These are phyloP conservation scores for Udeniomyces megalosporus DNA, from an alignment of 768 basidiomycete species.

Conservation along the genomic window DNA sequence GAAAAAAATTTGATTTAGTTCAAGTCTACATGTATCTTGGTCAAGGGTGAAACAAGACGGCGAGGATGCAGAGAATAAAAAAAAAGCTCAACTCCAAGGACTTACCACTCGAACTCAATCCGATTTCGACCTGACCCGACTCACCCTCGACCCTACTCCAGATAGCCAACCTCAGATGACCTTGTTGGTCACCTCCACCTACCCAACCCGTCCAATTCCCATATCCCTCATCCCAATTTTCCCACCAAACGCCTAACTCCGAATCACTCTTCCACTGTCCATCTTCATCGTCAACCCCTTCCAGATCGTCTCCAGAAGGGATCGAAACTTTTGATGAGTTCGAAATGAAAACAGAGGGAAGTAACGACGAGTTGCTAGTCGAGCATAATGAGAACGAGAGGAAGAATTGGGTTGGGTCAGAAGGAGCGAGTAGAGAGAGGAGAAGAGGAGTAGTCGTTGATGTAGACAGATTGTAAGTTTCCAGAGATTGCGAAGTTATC, in stretches of 20 bases:
- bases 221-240: conserved; percentile 7
- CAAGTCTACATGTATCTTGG: background rate
- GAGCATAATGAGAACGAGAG: conserved; percentile 2
- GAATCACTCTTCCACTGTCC: background rate
- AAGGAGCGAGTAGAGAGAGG: background rate
- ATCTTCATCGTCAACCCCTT: background rate
- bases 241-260: background rate
- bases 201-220: conserved; percentile 3
- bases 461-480: background rate
- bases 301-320: background rate
- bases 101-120: conserved; percentile 21
- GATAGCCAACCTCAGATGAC: background rate
- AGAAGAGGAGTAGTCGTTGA: background rate
- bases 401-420: background rate
- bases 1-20: background rate
- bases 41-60: background rate
- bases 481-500: background rate
- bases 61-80: background rate
- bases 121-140: conserved; percentile 23
- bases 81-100: background rate
- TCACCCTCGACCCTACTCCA: conserved; percentile 5
- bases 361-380: background rate
- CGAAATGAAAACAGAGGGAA: background rate
- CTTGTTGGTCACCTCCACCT: background rate
- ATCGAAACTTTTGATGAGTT: background rate